Conservation (phyloP, 768 basidiomycete species). For the Hortiboletus flavorubellus region DNA sequence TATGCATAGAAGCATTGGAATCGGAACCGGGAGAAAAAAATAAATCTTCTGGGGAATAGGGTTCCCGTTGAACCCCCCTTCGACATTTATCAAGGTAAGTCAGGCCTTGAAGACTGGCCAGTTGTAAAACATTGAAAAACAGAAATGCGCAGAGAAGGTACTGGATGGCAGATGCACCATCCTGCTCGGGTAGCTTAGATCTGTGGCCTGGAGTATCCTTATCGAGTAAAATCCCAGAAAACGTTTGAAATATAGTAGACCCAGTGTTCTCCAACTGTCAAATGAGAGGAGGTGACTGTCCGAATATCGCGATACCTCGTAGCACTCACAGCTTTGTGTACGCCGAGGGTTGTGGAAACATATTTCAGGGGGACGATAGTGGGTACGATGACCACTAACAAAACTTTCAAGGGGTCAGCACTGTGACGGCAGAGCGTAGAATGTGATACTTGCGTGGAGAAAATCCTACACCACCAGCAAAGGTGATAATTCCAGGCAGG, state of each 20-base stretch:
- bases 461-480: slow-evolving; percentile 70
- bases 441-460: slow-evolving; percentile 48
- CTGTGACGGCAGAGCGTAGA: not conserved
- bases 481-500: slow-evolving; percentile 57
- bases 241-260: slow-evolving; percentile 66
- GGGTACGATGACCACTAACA: slow-evolving; percentile 73
- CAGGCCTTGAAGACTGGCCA: slow-evolving; percentile 48
- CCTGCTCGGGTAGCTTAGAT: slow-evolving; percentile 18
- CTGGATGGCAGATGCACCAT: slow-evolving; percentile 42
- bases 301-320: not conserved
- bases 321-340: slow-evolving; percentile 68
- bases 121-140: slow-evolving; percentile 53
- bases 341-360: slow-evolving; percentile 73
- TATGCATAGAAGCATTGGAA: not conserved
- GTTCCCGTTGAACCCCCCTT: slow-evolving; percentile 22
- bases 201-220: slow-evolving; percentile 6
- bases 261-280: slow-evolving; percentile 71
- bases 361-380: slow-evolving; percentile 67
- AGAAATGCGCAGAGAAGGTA: slow-evolving; percentile 56
- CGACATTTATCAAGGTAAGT: slow-evolving; percentile 45
- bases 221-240: slow-evolving; percentile 70
- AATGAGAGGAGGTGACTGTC: not conserved
- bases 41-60: slow-evolving; percentile 16
- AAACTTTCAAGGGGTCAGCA: slow-evolving; percentile 40
- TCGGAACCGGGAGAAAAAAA: not conserved